Evolutionary conservation across 768 basidiomycete genomes (phyloP).

Genomic region (Suillus sp.): DNA sequence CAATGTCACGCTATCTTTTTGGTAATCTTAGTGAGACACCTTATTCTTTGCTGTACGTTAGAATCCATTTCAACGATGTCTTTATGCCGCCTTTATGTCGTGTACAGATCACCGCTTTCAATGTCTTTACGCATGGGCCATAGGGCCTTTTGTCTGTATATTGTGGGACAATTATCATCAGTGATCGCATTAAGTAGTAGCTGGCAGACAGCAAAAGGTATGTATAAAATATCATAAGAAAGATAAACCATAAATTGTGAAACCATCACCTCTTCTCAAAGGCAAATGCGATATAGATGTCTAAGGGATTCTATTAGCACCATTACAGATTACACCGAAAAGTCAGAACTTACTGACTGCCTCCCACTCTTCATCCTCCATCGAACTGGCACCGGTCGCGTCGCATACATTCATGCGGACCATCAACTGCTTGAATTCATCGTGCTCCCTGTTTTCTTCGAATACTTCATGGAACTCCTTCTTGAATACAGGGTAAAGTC

Average conservation of each 20-base stretch:
- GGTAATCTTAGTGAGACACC: slow-evolving; percentile 32
- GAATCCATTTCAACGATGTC: slow-evolving; percentile 1
- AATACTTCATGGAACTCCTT: slow-evolving; percentile 92
- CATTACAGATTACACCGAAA: background rate
- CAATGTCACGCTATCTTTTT: slow-evolving; percentile 29
- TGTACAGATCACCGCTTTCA: background rate
- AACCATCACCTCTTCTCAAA: slow-evolving; percentile 64
- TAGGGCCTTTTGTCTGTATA: background rate
- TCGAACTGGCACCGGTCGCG: slow-evolving; percentile 79
- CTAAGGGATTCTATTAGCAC: slow-evolving; percentile 42
- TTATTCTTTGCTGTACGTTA: slow-evolving; percentile 17
- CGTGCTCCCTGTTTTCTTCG: slow-evolving; percentile 72
- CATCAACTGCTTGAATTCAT: slow-evolving; percentile 83
- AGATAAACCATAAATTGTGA: background rate
- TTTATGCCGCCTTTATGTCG: background rate
- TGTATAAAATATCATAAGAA: slow-evolving; percentile 12
- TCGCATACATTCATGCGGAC: slow-evolving; percentile 92
- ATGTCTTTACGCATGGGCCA: background rate
- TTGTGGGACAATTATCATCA: background rate
- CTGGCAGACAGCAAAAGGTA: background rate
- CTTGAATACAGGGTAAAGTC: slow-evolving; percentile 72
- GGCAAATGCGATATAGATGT: slow-evolving; percentile 93
- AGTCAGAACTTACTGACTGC: slow-evolving; percentile 82
- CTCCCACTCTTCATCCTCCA: slow-evolving; percentile 97
- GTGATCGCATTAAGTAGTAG: background rate